phyloP scores from a whole-genome alignment of 441 rosid species.

The Pelargonium fulgidum region DNA sequence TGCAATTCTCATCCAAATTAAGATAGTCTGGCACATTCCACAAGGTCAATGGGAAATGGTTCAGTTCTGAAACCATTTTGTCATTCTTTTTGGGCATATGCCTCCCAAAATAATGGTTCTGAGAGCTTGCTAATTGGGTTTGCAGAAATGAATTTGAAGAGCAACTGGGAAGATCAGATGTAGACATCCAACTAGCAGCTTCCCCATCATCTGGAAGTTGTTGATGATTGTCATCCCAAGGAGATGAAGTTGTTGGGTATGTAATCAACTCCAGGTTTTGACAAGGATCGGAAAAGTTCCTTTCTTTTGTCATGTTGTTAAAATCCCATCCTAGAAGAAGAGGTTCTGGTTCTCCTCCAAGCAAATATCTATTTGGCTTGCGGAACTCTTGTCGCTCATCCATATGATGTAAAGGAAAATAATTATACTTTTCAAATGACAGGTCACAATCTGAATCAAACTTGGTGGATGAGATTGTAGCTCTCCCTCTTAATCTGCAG shows the following conservation, averaged over 20 bases:
- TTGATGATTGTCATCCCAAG: slow-evolving; percentile 25
- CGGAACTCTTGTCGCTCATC: slow-evolving; percentile 26
- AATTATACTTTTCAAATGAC: slow-evolving; percentile 21
- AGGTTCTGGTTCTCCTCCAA: slow-evolving; percentile 24
- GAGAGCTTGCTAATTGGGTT: slow-evolving; percentile 19
- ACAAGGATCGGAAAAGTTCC: slow-evolving; percentile 25
- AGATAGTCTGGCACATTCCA: slow-evolving; percentile 13
- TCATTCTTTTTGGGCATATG: slow-evolving; percentile 22
- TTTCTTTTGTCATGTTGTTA: slow-evolving; percentile 26
- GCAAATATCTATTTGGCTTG: slow-evolving; percentile 21
- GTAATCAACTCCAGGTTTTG: slow-evolving; percentile 27
- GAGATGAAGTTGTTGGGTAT: slow-evolving; percentile 24
- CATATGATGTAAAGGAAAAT: slow-evolving; percentile 26
- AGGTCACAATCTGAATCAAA: slow-evolving; percentile 27
- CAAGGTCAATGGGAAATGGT: slow-evolving; percentile 16
- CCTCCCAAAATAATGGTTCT: slow-evolving; percentile 25
- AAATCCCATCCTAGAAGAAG: slow-evolving; percentile 42
- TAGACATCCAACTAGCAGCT: slow-evolving; percentile 24
- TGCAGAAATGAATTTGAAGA: slow-evolving; percentile 20
- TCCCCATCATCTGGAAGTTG: slow-evolving; percentile 22
- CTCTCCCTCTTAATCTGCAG: slow-evolving; percentile 15
- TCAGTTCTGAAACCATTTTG: slow-evolving; percentile 23
- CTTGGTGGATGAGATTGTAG: slow-evolving; percentile 23
- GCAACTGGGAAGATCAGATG: slow-evolving; percentile 26
- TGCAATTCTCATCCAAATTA: slow-evolving; percentile 15